phyloP scores from a whole-genome alignment of 1,139 yeast species.

The Debaryomyces fabryi region DNA sequence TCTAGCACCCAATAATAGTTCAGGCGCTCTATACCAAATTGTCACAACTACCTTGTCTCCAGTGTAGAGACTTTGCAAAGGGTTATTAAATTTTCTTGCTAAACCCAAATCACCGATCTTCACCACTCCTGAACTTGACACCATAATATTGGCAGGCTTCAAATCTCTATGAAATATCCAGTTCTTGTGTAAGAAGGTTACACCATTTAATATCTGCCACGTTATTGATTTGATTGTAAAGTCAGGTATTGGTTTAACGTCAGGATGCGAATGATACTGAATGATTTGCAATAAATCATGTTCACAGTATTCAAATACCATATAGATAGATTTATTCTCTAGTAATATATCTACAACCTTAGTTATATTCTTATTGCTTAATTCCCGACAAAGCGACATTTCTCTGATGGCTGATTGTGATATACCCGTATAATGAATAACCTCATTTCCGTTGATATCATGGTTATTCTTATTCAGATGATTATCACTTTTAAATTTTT shows the following conservation, averaged over 20 bases:
- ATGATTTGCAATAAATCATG: slow-evolving; percentile 92
- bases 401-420: slow-evolving; percentile 96
- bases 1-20: slow-evolving; percentile 82
- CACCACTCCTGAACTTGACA: slow-evolving; percentile 81
- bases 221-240: slow-evolving; percentile 77
- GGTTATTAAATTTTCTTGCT: slow-evolving; percentile 88
- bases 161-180: slow-evolving; percentile 96
- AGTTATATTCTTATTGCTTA: slow-evolving; percentile 77
- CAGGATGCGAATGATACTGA: slow-evolving; percentile 92
- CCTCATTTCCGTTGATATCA: slow-evolving; percentile 67
- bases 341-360: slow-evolving; percentile 81
- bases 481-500: slow-evolving; percentile 91
- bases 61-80: slow-evolving; percentile 83
- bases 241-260: slow-evolving; percentile 75
- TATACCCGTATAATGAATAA: slow-evolving; percentile 87
- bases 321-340: slow-evolving; percentile 87
- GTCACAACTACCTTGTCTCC: slow-evolving; percentile 99
- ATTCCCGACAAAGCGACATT: slow-evolving; percentile 91
- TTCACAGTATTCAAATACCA: slow-evolving; percentile 95
- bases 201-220: slow-evolving; percentile 93
- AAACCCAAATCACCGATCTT: slow-evolving; percentile 96
- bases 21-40: slow-evolving; percentile 98
- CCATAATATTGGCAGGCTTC: slow-evolving; percentile 98
- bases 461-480: slow-evolving; percentile 52
- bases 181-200: slow-evolving; percentile 86